Percentiles rank a stretch among this genome's conserved stretches.
Conservation (phyloP, 1,139 yeast species). For the Suhomyces coccinellae region DNA sequence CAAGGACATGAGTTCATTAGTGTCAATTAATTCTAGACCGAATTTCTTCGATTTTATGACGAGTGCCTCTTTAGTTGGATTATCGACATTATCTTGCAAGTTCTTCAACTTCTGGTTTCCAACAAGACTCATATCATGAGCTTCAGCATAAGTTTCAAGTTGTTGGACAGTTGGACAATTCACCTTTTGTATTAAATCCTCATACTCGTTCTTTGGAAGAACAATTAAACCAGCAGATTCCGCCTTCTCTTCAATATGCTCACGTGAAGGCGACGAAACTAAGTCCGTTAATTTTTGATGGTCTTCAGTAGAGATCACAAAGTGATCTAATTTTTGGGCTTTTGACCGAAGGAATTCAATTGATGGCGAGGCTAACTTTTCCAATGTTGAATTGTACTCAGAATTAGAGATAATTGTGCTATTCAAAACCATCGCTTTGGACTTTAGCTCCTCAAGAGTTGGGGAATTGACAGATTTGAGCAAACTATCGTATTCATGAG, state of each 20-base stretch:
- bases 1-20: conserved; percentile 5
- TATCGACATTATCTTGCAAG: conserved; percentile 3
- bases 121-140: conserved; percentile 7
- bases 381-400: conserved; percentile 13
- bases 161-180: conserved; percentile 14
- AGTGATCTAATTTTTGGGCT: conserved; percentile 10
- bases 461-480: conserved; percentile 11
- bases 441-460: conserved; percentile 13
- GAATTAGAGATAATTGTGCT: conserved; percentile 11
- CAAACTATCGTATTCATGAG: conserved; percentile 8
- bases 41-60: conserved; percentile 7
- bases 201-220: conserved; percentile 19
- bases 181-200: conserved; percentile 12
- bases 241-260: conserved; percentile 37
- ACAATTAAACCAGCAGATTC: conserved; percentile 23
- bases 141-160: conserved; percentile 10
- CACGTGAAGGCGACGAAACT: conserved; percentile 34
- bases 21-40: conserved; percentile 9
- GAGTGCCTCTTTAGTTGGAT: conserved; percentile 14
- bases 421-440: conserved; percentile 6
- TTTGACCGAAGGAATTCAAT: conserved; percentile 14
- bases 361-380: conserved; percentile 12
- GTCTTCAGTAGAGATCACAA: conserved; percentile 17
- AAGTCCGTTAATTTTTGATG: conserved; percentile 26
- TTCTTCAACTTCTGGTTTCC: conserved; percentile 2